phyloP scores from a whole-genome alignment of 495 filamentous ascomycete genomes.

The Acidiella bohemica region DNA sequence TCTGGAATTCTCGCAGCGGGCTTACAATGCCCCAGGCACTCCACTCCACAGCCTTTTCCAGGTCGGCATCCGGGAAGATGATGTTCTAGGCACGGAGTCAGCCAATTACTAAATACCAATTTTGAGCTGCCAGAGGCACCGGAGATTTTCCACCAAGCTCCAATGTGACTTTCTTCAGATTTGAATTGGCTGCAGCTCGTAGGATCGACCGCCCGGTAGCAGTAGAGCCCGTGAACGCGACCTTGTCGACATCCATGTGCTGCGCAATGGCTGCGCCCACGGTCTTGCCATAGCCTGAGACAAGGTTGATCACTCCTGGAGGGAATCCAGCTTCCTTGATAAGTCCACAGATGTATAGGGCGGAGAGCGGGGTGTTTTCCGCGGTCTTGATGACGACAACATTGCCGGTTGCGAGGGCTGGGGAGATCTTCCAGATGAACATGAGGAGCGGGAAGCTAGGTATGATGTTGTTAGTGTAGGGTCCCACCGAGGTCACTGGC shows the following conservation, averaged over 20 bases:
- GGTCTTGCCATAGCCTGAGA: constrained; percentile 80
- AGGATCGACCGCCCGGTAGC: constrained; percentile 81
- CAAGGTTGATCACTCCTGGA: constrained; percentile 84
- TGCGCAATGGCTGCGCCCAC: constrained; percentile 84
- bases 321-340: constrained; percentile 95
- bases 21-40: constrained; percentile 98
- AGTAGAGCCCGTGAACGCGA: constrained; percentile 96
- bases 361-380: constrained; percentile 91
- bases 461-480: constrained; percentile 77
- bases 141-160: constrained; percentile 97
- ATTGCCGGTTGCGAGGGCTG: constrained; percentile 83
- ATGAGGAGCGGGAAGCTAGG: constrained; percentile 97
- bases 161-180: constrained; percentile 97
- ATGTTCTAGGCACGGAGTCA: too few species aligned
- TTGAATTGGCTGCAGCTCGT: constrained; percentile 87
- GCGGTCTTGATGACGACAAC: constrained; percentile 84
- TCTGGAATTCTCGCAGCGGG: too few species aligned
- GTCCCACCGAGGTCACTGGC: neutral
- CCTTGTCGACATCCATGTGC: constrained; percentile 97
- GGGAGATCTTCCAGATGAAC: constrained; percentile 97
- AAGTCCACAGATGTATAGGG: constrained; percentile 61
- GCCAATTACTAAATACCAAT: too few species aligned
- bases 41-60: constrained; percentile 93
- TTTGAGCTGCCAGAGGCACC: too few species aligned
- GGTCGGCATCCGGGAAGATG: constrained; percentile 88